Base-by-base conservation (phyloP, 495 filamentous ascomycete species). In the Penicillium cataractarum region DNA sequence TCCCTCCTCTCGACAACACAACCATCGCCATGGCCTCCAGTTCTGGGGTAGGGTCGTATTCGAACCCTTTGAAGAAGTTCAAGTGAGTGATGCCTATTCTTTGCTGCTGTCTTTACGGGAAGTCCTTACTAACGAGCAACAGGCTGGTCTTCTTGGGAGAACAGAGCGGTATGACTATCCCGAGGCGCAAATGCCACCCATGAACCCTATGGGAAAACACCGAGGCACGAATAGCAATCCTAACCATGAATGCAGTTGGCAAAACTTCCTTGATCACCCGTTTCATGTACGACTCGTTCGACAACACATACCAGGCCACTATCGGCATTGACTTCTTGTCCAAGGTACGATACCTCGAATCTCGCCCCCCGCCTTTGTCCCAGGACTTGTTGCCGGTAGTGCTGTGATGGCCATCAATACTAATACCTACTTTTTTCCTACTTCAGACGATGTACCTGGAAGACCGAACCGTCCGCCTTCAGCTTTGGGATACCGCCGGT, bases 281-380 rank as follows among this genome's bases (percentile, higher is more conserved):
- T 60, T 99, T 99, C 82, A 99, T 99, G 95, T 99, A 99, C 83
- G 95, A 99, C 79, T 97, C 95, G 35, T 99, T 99, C 85, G 96
- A 99, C 83, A 97, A 96, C 81, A 98, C 93, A 86, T 99, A 99
- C 78, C 95, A 99, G 79, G 95, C 95, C 48, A 99, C 95, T 57
- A 99, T 99, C 71, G 95, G 95, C 74, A 99, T 99, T 79, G 95
- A 99, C 81, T 99, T 99, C 74, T 87, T 99, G 65, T 97, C 93
- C 65, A 99, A 99, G 88, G 92, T 91, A 84, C 63, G 72, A 57
- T 40, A 13, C 35, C 37, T 27, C 15, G 35, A 31, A 56, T 17
- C 10, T 35, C 24, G 24, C 29, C 51, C n/a, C 29, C 51, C n/a
- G 26, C 13, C 17, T 42, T 3, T 4, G 9, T n/a, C 32, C 6